Base-by-base conservation (phyloP, 116 monocot species). In the Dioscorea cayenensis region DNA sequence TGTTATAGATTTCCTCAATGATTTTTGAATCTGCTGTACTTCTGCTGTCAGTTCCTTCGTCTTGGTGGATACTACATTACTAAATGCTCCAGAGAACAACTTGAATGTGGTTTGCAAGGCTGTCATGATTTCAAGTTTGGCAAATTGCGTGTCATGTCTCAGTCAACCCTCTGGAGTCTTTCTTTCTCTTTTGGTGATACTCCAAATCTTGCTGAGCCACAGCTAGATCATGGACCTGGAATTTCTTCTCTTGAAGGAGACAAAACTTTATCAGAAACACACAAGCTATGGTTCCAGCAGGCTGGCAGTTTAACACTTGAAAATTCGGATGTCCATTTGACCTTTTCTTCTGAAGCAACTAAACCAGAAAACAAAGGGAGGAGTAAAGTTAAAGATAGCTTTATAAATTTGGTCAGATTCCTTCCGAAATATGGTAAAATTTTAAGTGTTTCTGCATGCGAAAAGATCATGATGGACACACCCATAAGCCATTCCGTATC, bases 21-120 rank as follows among this genome's bases (percentile, higher is more conserved):
- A 52, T 48, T 19, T 13, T 12, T 27, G 11, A 12, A 62, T 62
- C 25, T 27, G 25, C 23, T 22, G 23, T 11, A 23, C 68, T 68
- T 78, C 25, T 72, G 64, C 66, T 68, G 17, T 23, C 78, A 95
- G 91, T 73, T 66, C 58, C 66, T 91, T 7, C 48, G 68, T 65
- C 52, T 81, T 23, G 89, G 91, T 63, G 73, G 58, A 55, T 83
- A 72, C 73, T 99, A 90, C 76, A 74, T 93, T 69, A 58, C 93
- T 51, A 82, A 78, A 51, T 81, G 72, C 71, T 77, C 88, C 21
- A 69, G 73, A 35, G 73, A 72, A 77, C 70, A 38, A 28, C 48
- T 75, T 64, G 51, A 64, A 8, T 38, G 35, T 38, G 9, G 51
- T 50, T 60, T 17, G 36, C 61, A 38, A 73, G 43, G 35, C 7